phyloP scores from a whole-genome alignment of 2,329 filamentous ascomycete species.

The Trichoderma semiorbis region DNA sequence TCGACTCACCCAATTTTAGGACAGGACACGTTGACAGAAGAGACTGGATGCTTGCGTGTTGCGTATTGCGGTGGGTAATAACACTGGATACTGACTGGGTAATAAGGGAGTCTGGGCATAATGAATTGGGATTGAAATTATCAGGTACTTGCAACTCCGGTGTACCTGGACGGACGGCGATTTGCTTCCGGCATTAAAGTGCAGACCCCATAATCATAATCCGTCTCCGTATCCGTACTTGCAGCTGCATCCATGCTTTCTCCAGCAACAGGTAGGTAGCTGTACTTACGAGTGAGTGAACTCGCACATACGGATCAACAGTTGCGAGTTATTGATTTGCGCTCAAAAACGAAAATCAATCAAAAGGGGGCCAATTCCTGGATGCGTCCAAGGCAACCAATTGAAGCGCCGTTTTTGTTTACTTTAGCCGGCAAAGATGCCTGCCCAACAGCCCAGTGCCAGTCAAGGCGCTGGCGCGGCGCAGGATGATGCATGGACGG shows the following conservation, averaged over 20 bases:
- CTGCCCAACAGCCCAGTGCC: not conserved
- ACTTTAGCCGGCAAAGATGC: not conserved
- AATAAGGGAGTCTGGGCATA: not conserved
- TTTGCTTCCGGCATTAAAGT: not conserved
- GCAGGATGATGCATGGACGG: not conserved
- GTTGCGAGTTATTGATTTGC: not conserved
- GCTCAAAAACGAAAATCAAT: not conserved
- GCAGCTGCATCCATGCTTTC: not conserved
- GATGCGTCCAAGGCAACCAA: conserved; percentile 12
- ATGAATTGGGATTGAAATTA: not conserved
- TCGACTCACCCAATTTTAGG: not conserved
- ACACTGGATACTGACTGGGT: not conserved
- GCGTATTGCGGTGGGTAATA: conserved; percentile 1
- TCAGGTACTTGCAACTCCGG: not conserved
- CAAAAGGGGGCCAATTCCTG: not conserved
- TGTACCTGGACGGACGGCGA: not conserved
- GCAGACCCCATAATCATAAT: not conserved
- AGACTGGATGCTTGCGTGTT: not conserved
- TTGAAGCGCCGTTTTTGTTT: conserved; percentile 3
- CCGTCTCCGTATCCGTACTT: not conserved
- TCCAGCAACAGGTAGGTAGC: not conserved
- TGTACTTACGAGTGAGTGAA: not conserved
- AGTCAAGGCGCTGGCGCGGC: not conserved
- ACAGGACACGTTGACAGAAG: conserved; percentile 1
- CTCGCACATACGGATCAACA: not conserved